Conservation (phyloP, 495 filamentous ascomycete genomes). For the Gamarada debralockiae region DNA sequence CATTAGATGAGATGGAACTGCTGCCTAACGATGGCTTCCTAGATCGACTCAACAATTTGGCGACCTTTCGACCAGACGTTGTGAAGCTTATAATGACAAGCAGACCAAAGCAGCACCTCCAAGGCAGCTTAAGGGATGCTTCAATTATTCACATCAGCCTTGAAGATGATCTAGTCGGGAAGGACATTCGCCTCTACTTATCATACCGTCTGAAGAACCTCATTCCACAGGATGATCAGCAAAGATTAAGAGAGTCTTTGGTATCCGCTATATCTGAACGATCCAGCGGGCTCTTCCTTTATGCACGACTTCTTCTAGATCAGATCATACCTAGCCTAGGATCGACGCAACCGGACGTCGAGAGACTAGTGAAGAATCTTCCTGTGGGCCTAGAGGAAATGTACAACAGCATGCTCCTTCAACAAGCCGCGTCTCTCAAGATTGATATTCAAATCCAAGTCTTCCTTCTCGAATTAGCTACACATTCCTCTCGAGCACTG, state of each 20-base stretch:
- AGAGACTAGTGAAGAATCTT: constrained; percentile 22
- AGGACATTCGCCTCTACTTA: constrained; percentile 18
- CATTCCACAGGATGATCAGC: no score
- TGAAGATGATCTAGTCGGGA: neutral
- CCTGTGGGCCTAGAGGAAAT: constrained; percentile 39
- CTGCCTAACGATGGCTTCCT: constrained; percentile 1
- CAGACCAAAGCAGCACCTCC: constrained; percentile 6
- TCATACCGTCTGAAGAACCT: constrained; percentile 7
- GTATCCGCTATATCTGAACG: constrained; percentile 22
- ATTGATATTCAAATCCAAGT: constrained; percentile 39
- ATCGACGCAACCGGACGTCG: neutral
- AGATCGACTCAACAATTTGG: no score
- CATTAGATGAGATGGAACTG: constrained; percentile 42
- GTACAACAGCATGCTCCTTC: constrained; percentile 38
- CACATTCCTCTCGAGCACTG: constrained; percentile 44
- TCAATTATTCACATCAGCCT: neutral
- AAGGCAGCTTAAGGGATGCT: neutral
- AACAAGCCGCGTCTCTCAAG: constrained; percentile 35
- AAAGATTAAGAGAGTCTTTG: neutral
- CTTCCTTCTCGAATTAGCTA: constrained; percentile 42
- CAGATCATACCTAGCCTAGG: constrained; percentile 18
- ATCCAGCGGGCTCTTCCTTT: constrained; percentile 42
- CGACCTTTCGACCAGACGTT: neutral
- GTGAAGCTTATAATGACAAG: constrained; percentile 13
- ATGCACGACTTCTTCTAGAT: constrained; percentile 38